Base-by-base conservation (phyloP, 768 basidiomycete species). In the Melanogaster broomeanus region DNA sequence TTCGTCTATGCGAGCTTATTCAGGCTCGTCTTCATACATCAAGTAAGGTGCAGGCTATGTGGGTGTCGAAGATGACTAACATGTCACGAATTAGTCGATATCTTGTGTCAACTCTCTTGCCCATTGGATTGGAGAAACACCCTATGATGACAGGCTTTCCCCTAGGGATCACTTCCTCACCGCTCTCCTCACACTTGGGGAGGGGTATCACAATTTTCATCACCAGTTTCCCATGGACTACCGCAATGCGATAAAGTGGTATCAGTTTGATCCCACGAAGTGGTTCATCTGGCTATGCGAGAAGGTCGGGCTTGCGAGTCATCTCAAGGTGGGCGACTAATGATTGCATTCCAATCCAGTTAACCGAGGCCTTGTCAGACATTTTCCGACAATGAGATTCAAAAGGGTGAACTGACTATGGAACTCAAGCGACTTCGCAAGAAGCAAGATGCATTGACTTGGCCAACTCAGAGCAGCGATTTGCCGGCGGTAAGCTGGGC, bases 211-310 rank as follows among this genome's bases (percentile, higher is more conserved):
- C 75, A 92, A 93, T 68, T 81, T 81, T 72, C 78, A 81, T 68
- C 79, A 80, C 69, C 78, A 82, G 63, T 81, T 81, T 71, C 80
- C 80, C 24, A 72, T 73, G 68, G 80, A 81, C 61, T 81, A 74
- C 70, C 67, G 80, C 30, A 80, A 82, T 60, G 78, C 79, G 24
- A 70, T 77, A 66, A 61, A 49, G 19, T 93, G 90, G 90, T 90
- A 89, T 70, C 90, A 93, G 65, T 93, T 93, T 63, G 90, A 93
- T 65, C 92, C 91, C 10, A 93, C 91, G 31, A 93, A 93, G 69
- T 94, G 92, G 92, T 90, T 92, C 75, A 94, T 93, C 72, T 79
- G 76, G 74, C 70, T 72, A 11, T 79, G 78, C 72, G 65, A 80
- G 49, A 57, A 73, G 53, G 18, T 91, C 41, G 88, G 90, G 24